phyloP scores from a whole-genome alignment of 2,329 filamentous ascomycete genomes.

The Arthroderma sp. region DNA sequence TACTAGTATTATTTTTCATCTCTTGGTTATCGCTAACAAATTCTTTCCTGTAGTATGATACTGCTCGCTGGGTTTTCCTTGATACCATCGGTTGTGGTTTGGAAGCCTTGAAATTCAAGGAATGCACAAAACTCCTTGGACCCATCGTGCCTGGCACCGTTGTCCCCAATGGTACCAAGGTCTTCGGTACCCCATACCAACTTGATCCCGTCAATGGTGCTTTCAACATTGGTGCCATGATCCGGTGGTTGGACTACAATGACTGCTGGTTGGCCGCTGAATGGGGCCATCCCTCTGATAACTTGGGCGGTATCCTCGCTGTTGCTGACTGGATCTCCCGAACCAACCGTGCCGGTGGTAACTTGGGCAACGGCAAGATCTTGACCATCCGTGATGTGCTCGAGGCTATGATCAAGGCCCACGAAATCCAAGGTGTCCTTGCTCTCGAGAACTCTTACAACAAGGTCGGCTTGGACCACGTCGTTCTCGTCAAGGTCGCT shows the following conservation, averaged over 20 bases:
- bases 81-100: constrained; percentile 95
- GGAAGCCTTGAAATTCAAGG: constrained; percentile 86
- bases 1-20: background rate
- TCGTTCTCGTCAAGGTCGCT: constrained; percentile 95
- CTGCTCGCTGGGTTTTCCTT: constrained; percentile 88
- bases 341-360: constrained; percentile 77
- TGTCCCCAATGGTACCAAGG: constrained; percentile 82
- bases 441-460: constrained; percentile 98
- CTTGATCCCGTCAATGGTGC: constrained; percentile 90
- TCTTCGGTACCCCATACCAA: constrained; percentile 84
- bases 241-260: constrained; percentile 99
- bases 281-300: constrained; percentile 98
- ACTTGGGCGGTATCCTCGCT: constrained; percentile 89
- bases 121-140: constrained; percentile 89
- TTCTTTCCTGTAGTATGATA: constrained; percentile 58
- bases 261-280: constrained; percentile 99
- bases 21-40: background rate
- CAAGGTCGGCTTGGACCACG: constrained; percentile 95
- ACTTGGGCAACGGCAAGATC: constrained; percentile 57
- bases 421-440: constrained; percentile 96
- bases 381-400: constrained; percentile 83
- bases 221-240: constrained; percentile 98
- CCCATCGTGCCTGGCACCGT: constrained; percentile 80
- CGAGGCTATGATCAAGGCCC: constrained; percentile 97
- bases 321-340: constrained; percentile 96